phyloP scores from a whole-genome alignment of 2,329 filamentous ascomycete genomes.

The Talaromyces marneffei region DNA sequence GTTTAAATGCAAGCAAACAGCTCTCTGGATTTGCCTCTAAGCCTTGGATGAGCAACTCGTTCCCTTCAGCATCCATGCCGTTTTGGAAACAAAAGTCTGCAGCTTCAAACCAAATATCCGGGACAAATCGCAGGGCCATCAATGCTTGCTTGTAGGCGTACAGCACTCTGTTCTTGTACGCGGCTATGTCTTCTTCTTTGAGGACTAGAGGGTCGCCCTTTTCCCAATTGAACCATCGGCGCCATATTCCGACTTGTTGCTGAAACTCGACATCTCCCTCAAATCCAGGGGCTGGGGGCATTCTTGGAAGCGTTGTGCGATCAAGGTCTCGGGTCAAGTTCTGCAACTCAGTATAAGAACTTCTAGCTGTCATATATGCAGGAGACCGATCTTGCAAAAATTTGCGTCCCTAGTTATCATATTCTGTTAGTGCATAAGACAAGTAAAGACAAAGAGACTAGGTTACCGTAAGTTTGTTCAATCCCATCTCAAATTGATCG shows the following conservation, averaged over 20 bases:
- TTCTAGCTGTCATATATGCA: constrained; percentile 92
- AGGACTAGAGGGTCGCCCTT: constrained; percentile 86
- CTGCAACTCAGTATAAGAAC: constrained; percentile 82
- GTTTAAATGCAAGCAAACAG: constrained; percentile 80
- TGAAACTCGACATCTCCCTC: constrained; percentile 80
- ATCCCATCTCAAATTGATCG: constrained; percentile 86
- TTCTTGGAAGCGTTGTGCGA: constrained; percentile 69
- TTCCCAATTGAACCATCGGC: constrained; percentile 91
- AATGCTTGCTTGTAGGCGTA: constrained; percentile 91
- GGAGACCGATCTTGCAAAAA: constrained; percentile 90
- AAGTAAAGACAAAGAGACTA: not conserved
- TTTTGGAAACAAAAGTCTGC: constrained; percentile 88
- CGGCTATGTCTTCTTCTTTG: constrained; percentile 69
- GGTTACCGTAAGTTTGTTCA: constrained; percentile 81
- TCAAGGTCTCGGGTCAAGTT: constrained; percentile 74
- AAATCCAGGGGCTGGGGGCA: constrained; percentile 80
- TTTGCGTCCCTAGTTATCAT: constrained; percentile 66
- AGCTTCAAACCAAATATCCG: constrained; percentile 91
- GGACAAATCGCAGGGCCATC: constrained; percentile 91
- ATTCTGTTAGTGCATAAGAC: constrained; percentile 13
- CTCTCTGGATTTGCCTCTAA: constrained; percentile 90
- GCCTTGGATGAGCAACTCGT: constrained; percentile 74
- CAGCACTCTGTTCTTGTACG: constrained; percentile 71
- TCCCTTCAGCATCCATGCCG: constrained; percentile 63
- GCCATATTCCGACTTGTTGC: constrained; percentile 83